phyloP scores from a whole-genome alignment of 2,329 filamentous ascomycete genomes.

The Diplodia seriata region DNA sequence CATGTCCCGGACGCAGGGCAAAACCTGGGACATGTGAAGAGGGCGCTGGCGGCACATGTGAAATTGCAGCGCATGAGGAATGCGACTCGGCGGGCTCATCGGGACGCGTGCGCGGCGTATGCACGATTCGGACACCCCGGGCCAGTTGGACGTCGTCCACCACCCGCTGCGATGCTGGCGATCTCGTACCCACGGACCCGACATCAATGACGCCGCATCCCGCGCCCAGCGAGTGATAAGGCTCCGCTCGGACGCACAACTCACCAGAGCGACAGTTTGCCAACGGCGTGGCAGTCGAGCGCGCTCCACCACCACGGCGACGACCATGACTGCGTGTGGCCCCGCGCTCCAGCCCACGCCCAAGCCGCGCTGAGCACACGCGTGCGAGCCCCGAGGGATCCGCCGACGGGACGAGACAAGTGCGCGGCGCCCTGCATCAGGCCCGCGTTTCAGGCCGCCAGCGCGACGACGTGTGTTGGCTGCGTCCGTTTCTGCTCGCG shows the following conservation, averaged over 20 bases:
- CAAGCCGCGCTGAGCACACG: conserved; percentile 24
- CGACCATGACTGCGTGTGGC: conserved; percentile 24
- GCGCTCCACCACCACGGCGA: conserved; percentile 5
- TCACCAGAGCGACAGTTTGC: not conserved
- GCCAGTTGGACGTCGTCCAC: too few species aligned
- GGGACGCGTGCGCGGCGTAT: conserved; percentile 16
- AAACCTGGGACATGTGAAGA: conserved; percentile 17
- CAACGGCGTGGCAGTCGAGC: conserved; percentile 3
- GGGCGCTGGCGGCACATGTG: not conserved
- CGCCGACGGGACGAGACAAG: conserved; percentile 26
- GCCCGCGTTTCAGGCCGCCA: conserved; percentile 23
- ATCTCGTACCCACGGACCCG: conserved; percentile 18
- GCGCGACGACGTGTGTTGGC: conserved; percentile 14
- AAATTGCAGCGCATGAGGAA: not conserved
- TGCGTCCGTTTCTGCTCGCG: conserved; percentile 20
- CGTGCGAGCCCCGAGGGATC: conserved; percentile 10
- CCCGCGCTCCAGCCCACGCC: conserved; percentile 14
- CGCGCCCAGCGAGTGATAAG: conserved; percentile 21
- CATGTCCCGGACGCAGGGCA: conserved; percentile 5
- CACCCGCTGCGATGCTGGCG: not conserved
- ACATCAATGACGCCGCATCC: conserved; percentile 26
- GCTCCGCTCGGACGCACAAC: conserved; percentile 9
- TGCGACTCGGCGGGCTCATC: conserved; percentile 6
- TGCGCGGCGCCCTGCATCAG: conserved; percentile 21
- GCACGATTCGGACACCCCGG: conserved; percentile 1